Conservation (phyloP, 805 yeast genomes). For the Kazachstania psychrophila region DNA sequence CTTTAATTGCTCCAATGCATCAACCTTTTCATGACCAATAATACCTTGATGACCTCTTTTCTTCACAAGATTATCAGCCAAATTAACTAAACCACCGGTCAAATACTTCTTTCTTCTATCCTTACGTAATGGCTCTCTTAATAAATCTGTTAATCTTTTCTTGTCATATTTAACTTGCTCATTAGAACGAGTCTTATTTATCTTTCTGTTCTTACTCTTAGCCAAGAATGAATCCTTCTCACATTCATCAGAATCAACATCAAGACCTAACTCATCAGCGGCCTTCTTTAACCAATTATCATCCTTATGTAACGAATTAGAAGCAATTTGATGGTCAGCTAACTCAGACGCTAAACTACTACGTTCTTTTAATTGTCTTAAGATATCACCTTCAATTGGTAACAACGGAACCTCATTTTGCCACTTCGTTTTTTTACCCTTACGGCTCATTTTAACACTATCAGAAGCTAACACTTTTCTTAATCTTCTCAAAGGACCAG, state of each 20-base stretch:
- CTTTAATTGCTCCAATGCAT: conserved; percentile 58
- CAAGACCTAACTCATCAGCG: conserved; percentile 87
- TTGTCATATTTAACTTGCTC: conserved; percentile 40
- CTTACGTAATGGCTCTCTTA: conserved; percentile 49
- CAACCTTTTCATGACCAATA: conserved; percentile 57
- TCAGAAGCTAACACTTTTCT: conserved; percentile 43
- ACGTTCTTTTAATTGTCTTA: conserved; percentile 62
- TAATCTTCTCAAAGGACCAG: conserved; percentile 76
- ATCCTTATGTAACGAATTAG: conserved; percentile 55
- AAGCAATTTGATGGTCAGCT: conserved; percentile 60
- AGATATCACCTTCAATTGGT: conserved; percentile 67
- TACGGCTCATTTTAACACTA: conserved; percentile 7
- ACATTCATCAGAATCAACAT: conserved; percentile 54
- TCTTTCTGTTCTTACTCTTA: conserved; percentile 50
- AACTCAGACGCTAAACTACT: conserved; percentile 59
- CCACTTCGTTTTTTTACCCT: conserved; percentile 30
- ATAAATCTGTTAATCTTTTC: conserved; percentile 43
- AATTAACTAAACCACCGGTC: conserved; percentile 67
- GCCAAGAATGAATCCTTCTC: conserved; percentile 43
- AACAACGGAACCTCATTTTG: conserved; percentile 54
- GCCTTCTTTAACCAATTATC: conserved; percentile 79
- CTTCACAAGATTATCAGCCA: conserved; percentile 67
- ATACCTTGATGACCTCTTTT: conserved; percentile 59
- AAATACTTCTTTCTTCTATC: conserved; percentile 61
- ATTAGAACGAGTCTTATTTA: conserved; percentile 43